phyloP scores from a whole-genome alignment of 106 monocot genomes.

The Apostasia ramifera region DNA sequence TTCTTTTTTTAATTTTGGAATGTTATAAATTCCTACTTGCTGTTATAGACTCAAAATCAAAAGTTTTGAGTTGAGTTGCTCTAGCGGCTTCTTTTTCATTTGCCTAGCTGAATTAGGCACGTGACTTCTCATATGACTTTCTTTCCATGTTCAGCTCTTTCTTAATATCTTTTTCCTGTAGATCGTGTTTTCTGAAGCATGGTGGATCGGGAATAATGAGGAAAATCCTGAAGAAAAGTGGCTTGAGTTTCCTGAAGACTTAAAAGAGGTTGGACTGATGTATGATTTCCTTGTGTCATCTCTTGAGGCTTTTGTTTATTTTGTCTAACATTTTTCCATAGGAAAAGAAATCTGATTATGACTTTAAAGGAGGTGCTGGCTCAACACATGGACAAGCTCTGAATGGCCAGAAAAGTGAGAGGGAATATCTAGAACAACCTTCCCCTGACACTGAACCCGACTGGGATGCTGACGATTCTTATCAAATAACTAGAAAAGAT shows the following conservation, averaged over 20 bases:
- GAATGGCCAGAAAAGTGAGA: constrained; percentile 19
- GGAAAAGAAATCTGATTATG: constrained; percentile 44
- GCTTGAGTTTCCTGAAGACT: constrained; percentile 68
- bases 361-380: constrained; percentile 92
- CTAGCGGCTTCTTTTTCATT: background rate
- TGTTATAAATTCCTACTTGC: background rate
- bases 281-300: background rate
- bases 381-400: constrained; percentile 31
- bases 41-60: background rate
- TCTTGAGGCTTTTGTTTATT: background rate
- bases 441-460: constrained; percentile 32
- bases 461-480: constrained; percentile 35
- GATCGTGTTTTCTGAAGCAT: constrained; percentile 97
- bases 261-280: constrained; percentile 33
- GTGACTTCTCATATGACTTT: background rate
- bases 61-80: background rate
- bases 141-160: background rate
- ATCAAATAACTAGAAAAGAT: constrained; percentile 13
- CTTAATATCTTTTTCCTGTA: constrained; percentile 15
- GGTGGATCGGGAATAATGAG: constrained; percentile 93
- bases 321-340: constrained; percentile 6
- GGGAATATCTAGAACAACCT: constrained; percentile 34
- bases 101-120: background rate
- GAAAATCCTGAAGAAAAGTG: constrained; percentile 80
- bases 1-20: background rate